Percentiles rank a stretch among this genome's conserved stretches.
These are phyloP conservation scores for Podosphaera fusca DNA, from an alignment of 2,329 filamentous ascomycete genomes.

Conservation along the genomic window DNA sequence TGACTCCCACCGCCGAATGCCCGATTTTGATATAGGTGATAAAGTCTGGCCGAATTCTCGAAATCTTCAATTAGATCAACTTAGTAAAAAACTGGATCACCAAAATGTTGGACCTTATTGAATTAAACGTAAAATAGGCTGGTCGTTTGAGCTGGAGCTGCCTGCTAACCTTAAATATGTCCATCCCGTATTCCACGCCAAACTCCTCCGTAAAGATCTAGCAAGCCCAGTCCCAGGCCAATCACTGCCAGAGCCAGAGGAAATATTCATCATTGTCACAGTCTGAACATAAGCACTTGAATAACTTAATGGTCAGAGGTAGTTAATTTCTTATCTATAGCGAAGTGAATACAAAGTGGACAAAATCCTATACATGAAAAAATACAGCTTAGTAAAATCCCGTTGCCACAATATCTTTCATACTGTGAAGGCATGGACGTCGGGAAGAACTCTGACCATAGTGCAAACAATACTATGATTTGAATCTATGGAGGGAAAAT, in stretches of 20 bases:
- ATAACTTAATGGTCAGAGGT: too few species aligned
- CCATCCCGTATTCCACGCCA: too few species aligned
- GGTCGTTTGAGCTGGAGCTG: background rate
- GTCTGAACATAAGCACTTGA: too few species aligned
- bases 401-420: too few species aligned
- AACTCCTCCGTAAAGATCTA: background rate
- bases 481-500: too few species aligned
- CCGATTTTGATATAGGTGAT: background rate
- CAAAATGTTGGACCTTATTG: background rate
- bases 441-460: too few species aligned
- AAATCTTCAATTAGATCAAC: background rate
- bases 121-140: background rate
- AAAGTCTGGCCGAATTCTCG: background rate
- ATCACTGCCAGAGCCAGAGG: background rate
- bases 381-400: too few species aligned
- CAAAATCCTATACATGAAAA: too few species aligned
- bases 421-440: too few species aligned
- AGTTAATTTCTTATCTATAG: too few species aligned
- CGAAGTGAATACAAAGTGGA: too few species aligned
- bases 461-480: too few species aligned
- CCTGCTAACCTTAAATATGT: background rate
- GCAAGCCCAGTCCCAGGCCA: background rate
- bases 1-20: background rate
- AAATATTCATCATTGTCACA: background rate
- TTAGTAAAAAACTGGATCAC: background rate